Conservation (phyloP, 441 rosid genomes). For the Sinapis alba region DNA sequence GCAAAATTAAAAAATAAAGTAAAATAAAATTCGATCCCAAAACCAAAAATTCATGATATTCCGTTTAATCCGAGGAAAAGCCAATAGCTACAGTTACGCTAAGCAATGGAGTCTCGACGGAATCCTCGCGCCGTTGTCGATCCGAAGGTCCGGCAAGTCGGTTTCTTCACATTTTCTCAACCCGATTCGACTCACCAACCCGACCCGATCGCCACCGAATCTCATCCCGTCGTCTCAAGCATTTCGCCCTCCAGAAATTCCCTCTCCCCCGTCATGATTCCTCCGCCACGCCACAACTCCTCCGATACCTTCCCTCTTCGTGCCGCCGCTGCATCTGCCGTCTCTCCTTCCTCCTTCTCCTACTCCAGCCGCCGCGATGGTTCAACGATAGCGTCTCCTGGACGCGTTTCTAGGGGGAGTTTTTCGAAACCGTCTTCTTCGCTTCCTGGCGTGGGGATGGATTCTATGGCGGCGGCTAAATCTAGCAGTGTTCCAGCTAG, state of each 20-base stretch:
- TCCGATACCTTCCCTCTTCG: conserved; percentile 57
- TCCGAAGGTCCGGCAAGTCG: conserved; percentile 89
- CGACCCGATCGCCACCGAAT: conserved; percentile 44
- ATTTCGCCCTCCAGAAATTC: conserved; percentile 66
- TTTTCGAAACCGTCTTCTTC: conserved; percentile 43
- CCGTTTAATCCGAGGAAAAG: background rate
- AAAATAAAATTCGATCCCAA: conserved; percentile 21
- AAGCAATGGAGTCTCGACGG: conserved; percentile 76
- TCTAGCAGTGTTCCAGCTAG: conserved; percentile 72
- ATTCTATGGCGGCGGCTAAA: conserved; percentile 41
- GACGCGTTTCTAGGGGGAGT: conserved; percentile 40
- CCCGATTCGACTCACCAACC: conserved; percentile 47
- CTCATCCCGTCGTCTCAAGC: conserved; percentile 40
- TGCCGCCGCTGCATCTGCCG: conserved; percentile 44
- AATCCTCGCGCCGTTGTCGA: conserved; percentile 72
- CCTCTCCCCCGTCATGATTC: conserved; percentile 84
- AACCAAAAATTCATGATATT: background rate
- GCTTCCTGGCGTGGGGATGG: conserved; percentile 54
- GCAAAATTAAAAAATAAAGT: background rate
- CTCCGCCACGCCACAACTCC: conserved; percentile 66
- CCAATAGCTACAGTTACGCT: background rate
- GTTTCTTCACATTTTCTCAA: conserved; percentile 68
- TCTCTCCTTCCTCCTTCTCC: conserved; percentile 49
- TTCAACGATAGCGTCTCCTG: conserved; percentile 43
- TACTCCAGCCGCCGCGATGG: conserved; percentile 63